A percentile compares a stretch with the other conserved stretches of the same genome.
Evolutionary conservation across 352 stramenopile species (phyloP).

Genomic region (Phytophthora melonis): DNA sequence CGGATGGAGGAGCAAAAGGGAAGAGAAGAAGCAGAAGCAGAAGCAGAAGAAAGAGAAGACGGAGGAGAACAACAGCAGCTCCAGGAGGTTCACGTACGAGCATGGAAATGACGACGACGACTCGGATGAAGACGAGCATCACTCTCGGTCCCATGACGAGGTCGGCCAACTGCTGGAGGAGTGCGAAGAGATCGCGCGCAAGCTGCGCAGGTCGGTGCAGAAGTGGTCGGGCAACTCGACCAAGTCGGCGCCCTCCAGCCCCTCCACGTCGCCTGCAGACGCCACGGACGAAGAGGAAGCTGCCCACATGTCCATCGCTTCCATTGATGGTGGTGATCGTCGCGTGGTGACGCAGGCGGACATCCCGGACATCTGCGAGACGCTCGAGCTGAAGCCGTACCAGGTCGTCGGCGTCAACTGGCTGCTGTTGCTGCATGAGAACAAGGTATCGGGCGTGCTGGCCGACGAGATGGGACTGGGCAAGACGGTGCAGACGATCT

Average conservation of each 20-base stretch:
- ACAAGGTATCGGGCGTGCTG: conserved; percentile 82
- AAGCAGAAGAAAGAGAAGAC: background rate
- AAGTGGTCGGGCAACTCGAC: conserved; percentile 62
- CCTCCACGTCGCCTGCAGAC: conserved; percentile 37
- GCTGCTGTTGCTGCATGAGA: conserved; percentile 79
- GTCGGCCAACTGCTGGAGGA: conserved; percentile 73
- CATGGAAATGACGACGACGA: conserved; percentile 42
- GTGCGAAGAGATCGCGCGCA: conserved; percentile 68
- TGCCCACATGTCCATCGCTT: conserved; percentile 66
- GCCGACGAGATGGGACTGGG: conserved; percentile 94
- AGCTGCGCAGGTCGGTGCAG: conserved; percentile 67
- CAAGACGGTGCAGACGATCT: conserved; percentile 93
- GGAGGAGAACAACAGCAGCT: background rate
- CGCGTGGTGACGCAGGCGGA: conserved; percentile 74
- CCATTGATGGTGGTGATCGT: conserved; percentile 48
- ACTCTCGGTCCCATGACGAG: conserved; percentile 71
- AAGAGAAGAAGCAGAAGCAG: conserved; percentile 8
- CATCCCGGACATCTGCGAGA: conserved; percentile 74
- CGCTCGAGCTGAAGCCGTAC: conserved; percentile 86
- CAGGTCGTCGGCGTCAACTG: conserved; percentile 89
- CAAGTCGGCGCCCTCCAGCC: conserved; percentile 35
- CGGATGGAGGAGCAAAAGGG: conserved; percentile 30
- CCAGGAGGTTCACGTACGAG: conserved; percentile 17
- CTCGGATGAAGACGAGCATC: conserved; percentile 58
- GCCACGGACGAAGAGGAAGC: conserved; percentile 59